Percentiles rank a stretch among this genome's conserved stretches.
phyloP scores from a whole-genome alignment of 2,329 filamentous ascomycete genomes.

The Phaeophleospora eucalypticola region DNA sequence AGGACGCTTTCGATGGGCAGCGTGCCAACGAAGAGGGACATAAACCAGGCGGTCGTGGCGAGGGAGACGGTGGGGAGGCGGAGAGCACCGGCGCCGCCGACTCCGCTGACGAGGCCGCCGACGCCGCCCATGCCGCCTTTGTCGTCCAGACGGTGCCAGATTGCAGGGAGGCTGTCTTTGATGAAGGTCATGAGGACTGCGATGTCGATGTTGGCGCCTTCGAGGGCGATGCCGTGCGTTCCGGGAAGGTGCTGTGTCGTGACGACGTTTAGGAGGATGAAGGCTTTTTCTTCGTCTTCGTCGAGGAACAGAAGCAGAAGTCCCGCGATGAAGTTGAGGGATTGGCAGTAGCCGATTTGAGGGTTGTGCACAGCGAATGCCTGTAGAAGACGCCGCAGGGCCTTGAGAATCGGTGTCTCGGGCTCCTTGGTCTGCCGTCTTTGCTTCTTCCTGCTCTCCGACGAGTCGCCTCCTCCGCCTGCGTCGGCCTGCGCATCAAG shows the following conservation, averaged over 20 bases:
- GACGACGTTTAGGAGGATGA: conserved; percentile 90
- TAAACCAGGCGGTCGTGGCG: conserved; percentile 94
- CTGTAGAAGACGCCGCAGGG: conserved; percentile 78
- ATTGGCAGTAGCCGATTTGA: conserved; percentile 90
- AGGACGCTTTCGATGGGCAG: conserved; percentile 87
- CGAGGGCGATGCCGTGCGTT: conserved; percentile 84
- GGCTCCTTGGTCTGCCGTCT: conserved; percentile 39
- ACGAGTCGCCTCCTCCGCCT: conserved; percentile 23
- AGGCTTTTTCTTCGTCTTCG: conserved; percentile 80
- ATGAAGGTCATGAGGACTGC: conserved; percentile 87
- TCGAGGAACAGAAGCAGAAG: conserved; percentile 80
- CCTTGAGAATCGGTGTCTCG: conserved; percentile 75
- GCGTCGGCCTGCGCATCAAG: conserved; percentile 28
- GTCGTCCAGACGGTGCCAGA: conserved; percentile 87
- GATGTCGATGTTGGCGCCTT: conserved; percentile 89
- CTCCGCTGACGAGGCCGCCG: conserved; percentile 38
- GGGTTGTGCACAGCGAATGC: conserved; percentile 91
- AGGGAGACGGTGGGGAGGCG: conserved; percentile 84
- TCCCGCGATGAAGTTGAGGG: conserved; percentile 89
- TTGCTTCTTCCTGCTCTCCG: conserved; percentile 10
- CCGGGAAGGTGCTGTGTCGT: conserved; percentile 83
- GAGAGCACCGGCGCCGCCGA: conserved; percentile 37
- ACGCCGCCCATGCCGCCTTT: conserved; percentile 49
- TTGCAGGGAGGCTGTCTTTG: conserved; percentile 72
- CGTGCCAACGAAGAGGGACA: conserved; percentile 93